phyloP scores from a whole-genome alignment of 805 yeast genomes.

The Scheffersomyces stipitis region DNA sequence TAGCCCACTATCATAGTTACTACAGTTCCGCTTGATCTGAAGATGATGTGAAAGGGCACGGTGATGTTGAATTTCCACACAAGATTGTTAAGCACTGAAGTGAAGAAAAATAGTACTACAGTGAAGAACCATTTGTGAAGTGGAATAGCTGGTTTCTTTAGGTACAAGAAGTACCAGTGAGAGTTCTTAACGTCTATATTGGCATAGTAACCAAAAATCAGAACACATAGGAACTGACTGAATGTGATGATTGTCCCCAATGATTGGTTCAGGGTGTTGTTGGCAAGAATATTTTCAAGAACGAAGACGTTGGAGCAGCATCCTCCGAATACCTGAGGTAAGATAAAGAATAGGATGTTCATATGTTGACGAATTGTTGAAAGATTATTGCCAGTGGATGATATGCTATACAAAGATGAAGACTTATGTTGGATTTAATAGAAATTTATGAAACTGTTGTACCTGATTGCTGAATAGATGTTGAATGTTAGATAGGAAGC shows the following conservation, averaged over 20 bases:
- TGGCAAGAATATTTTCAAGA: conserved; percentile 51
- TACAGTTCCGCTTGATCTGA: conserved; percentile 64
- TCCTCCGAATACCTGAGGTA: conserved; percentile 58
- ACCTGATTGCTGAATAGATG: no score
- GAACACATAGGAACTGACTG: conserved; percentile 53
- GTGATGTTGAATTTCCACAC: conserved; percentile 59
- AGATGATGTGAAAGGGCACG: conserved; percentile 65
- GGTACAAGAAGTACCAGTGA: conserved; percentile 20
- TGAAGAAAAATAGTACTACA: conserved; percentile 49
- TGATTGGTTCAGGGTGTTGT: conserved; percentile 21
- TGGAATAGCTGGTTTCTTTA: conserved; percentile 40
- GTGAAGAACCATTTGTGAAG: conserved; percentile 43
- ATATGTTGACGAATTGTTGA: no score
- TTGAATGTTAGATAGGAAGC: no score
- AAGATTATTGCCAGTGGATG: no score
- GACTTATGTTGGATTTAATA: no score
- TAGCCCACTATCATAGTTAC: conserved; percentile 60
- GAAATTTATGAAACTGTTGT: no score
- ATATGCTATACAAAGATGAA: no score
- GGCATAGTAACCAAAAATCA: conserved; percentile 35
- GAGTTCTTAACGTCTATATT: conserved; percentile 26
- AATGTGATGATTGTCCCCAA: conserved; percentile 58
- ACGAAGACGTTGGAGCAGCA: conserved; percentile 72
- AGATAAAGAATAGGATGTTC: no score
- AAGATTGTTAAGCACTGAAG: conserved; percentile 55